These are phyloP conservation scores for Apiospora malaysiana DNA, from an alignment of 2,329 filamentous ascomycete species.

Conservation along the genomic window DNA sequence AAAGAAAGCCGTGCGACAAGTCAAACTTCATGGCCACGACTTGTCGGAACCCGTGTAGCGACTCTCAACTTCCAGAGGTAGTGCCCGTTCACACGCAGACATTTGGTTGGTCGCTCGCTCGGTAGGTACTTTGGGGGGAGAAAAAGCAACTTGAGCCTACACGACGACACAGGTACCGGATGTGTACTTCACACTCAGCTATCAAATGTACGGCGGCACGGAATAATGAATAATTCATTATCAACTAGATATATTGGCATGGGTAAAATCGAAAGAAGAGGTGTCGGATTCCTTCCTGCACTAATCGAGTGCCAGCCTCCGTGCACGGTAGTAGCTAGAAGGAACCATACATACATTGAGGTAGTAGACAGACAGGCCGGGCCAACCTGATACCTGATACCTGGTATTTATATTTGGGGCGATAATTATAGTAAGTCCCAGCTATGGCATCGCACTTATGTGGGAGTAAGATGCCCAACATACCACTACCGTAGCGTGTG, in stretches of 20 bases:
- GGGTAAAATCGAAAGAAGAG: neutral
- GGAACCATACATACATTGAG: too few species aligned
- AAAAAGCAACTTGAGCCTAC: neutral
- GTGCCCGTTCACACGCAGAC: neutral
- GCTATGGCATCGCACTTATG: constrained; percentile 3
- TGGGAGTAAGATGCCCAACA: constrained; percentile 3
- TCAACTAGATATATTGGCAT: constrained; percentile 11
- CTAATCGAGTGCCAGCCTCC: neutral
- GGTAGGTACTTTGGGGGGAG: neutral
- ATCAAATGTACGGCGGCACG: neutral
- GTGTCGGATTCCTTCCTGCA: neutral
- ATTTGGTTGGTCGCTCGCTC: neutral
- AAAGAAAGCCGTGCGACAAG: constrained; percentile 15
- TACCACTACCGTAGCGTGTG: constrained; percentile 3
- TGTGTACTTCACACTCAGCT: neutral
- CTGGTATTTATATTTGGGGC: neutral
- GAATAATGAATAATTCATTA: neutral
- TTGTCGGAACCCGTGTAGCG: constrained; percentile 8
- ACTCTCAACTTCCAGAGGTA: neutral
- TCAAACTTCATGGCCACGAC: constrained; percentile 9
- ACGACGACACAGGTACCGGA: neutral
- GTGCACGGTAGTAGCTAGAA: neutral
- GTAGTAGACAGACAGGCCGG: neutral
- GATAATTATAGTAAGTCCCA: constrained; percentile 14
- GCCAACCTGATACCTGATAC: neutral